phyloP scores from a whole-genome alignment of 257 asterid genomes.

The Voacanga thouarsii region DNA sequence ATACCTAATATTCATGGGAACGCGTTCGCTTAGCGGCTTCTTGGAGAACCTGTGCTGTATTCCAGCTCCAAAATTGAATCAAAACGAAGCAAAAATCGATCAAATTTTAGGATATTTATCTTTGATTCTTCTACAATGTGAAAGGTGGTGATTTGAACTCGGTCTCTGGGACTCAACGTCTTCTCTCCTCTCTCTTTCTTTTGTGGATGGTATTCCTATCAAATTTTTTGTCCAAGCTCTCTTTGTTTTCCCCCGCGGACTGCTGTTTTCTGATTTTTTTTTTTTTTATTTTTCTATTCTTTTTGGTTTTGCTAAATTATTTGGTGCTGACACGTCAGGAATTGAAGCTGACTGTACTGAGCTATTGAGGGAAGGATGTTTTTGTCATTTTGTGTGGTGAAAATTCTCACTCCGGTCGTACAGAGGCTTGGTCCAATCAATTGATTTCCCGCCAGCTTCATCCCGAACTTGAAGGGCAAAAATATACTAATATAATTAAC shows the following conservation, averaged over 20 bases:
- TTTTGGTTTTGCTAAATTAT: background rate
- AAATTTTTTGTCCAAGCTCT: background rate
- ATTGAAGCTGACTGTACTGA: conserved; percentile 20
- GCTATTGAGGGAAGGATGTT: background rate
- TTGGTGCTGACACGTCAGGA: conserved; percentile 22
- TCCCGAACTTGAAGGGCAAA: no score
- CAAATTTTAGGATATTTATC: background rate
- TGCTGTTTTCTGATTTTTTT: background rate
- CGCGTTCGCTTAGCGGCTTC: background rate
- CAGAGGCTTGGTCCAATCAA: conserved; percentile 12
- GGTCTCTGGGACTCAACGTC: background rate
- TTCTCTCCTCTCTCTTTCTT: background rate
- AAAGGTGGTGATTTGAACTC: background rate
- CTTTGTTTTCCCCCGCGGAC: background rate
- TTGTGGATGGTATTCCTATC: background rate
- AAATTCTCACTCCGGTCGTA: background rate
- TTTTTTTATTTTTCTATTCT: background rate
- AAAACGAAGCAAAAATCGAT: background rate
- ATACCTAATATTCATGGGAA: background rate
- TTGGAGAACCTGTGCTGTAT: conserved; percentile 2
- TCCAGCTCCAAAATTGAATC: conserved; percentile 6
- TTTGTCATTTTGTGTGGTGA: background rate
- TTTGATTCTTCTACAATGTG: background rate
- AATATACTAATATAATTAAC: no score
- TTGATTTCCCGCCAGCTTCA: conserved; percentile 25